Evolutionary conservation across 2,329 filamentous ascomycete genomes (phyloP).

Genomic region (Hymenotorrendiella dingleyae): DNA sequence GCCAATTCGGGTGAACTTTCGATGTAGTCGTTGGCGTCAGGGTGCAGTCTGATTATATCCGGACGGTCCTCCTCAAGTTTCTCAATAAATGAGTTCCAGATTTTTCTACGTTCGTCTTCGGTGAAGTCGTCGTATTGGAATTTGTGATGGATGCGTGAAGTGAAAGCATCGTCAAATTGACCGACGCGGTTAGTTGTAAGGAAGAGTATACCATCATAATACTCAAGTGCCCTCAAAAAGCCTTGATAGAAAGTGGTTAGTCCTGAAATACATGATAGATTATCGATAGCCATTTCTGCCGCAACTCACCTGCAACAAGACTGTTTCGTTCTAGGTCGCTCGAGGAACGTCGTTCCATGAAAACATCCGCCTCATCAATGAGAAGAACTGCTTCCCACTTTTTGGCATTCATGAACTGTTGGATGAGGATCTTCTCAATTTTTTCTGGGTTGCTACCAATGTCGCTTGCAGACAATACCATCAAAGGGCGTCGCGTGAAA

Average conservation of each 20-base stretch:
- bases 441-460: constrained; percentile 39
- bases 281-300: background rate
- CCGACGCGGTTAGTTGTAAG: constrained; percentile 36
- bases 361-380: constrained; percentile 48
- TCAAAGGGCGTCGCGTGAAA: constrained; percentile 11
- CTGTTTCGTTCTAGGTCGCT: constrained; percentile 30
- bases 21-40: constrained; percentile 2
- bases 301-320: constrained; percentile 21
- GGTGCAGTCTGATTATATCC: background rate
- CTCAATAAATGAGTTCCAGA: background rate
- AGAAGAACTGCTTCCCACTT: constrained; percentile 45
- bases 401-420: constrained; percentile 40
- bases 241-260: background rate
- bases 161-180: constrained; percentile 33
- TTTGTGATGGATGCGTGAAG: constrained; percentile 27
- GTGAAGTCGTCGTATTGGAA: background rate
- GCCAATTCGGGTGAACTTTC: background rate
- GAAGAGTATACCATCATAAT: constrained; percentile 36
- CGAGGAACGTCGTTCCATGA: constrained; percentile 31
- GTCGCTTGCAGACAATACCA: constrained; percentile 37
- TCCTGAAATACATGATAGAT: too few species aligned
- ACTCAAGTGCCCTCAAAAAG: background rate
- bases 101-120: background rate
- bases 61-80: background rate
- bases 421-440: constrained; percentile 40